Conservation (phyloP, 345 rosid genomes). For the Brassica rapa region DNA sequence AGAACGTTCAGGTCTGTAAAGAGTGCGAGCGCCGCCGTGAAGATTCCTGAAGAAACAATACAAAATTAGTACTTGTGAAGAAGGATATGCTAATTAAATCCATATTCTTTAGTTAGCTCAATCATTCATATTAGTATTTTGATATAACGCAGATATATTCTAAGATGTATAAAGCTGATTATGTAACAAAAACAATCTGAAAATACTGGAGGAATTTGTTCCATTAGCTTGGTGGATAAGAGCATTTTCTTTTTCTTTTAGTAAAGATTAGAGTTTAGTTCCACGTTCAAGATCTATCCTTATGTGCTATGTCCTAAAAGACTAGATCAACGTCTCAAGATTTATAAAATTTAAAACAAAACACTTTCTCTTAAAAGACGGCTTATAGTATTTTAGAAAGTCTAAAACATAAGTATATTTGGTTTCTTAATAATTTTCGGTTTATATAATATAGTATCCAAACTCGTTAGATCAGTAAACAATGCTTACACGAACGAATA, state of each 20-base stretch:
- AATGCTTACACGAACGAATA: slow-evolving; percentile 3
- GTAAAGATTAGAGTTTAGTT: neutral
- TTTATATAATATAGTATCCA: slow-evolving; percentile 13
- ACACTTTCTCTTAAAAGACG: neutral
- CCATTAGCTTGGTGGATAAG: slow-evolving; percentile 2
- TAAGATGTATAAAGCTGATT: neutral
- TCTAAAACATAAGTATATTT: neutral
- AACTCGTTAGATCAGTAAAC: slow-evolving; percentile 8
- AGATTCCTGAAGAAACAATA: slow-evolving; percentile 54
- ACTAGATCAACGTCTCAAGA: neutral
- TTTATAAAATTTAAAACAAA: neutral
- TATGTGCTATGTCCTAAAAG: neutral
- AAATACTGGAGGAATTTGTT: slow-evolving; percentile 24
- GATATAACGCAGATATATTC: slow-evolving; percentile 24
- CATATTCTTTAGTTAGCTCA: slow-evolving; percentile 14
- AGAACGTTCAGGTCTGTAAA: slow-evolving; percentile 75
- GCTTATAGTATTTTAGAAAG: neutral
- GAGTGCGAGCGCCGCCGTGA: slow-evolving; percentile 79
- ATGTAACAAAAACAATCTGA: neutral
- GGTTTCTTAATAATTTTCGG: neutral
- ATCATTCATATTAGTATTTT: slow-evolving; percentile 2
- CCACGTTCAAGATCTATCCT: slow-evolving; percentile 10
- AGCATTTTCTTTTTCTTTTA: neutral
- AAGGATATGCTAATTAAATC: slow-evolving; percentile 16
- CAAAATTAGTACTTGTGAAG: neutral